Evolutionary conservation across 129 eudicot species (phyloP).

Genomic region (Escallonia herrerae): DNA sequence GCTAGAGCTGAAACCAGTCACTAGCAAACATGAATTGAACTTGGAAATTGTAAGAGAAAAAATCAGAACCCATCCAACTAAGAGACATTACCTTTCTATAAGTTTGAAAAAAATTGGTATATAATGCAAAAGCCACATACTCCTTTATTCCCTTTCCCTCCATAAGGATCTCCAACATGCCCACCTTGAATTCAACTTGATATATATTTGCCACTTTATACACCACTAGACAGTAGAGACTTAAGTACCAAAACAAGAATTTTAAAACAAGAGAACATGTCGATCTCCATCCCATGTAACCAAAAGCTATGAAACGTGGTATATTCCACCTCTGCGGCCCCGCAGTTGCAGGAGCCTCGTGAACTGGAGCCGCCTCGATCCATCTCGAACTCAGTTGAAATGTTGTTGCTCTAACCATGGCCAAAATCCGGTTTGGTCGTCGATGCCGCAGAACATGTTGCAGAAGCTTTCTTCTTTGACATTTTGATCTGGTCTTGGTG

Average conservation of each 20-base stretch:
- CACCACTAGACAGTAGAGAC: constrained; percentile 19
- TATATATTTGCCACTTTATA: constrained; percentile 35
- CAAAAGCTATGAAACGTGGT: no score
- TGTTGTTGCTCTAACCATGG: constrained; percentile 95
- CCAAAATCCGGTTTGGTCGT: constrained; percentile 93
- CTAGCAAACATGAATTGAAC: neutral
- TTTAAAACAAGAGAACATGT: constrained; percentile 29
- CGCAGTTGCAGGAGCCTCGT: no score
- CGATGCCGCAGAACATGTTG: constrained; percentile 76
- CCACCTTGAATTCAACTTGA: constrained; percentile 30
- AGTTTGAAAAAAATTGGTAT: neutral
- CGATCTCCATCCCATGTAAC: no score
- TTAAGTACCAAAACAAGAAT: constrained; percentile 35
- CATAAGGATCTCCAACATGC: constrained; percentile 31
- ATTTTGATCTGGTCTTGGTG: constrained; percentile 43
- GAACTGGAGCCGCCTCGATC: no score
- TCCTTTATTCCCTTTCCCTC: constrained; percentile 28
- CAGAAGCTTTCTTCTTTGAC: constrained; percentile 84
- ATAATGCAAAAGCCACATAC: constrained; percentile 4
- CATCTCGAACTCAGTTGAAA: constrained; percentile 35
- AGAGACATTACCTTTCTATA: constrained; percentile 1
- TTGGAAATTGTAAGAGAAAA: neutral
- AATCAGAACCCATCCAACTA: neutral
- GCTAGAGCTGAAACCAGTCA: constrained; percentile 2
- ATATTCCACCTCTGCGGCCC: no score